These are phyloP conservation scores for Anethum foeniculum DNA, from an alignment of 140 eudicot genomes.

Conservation along the genomic window DNA sequence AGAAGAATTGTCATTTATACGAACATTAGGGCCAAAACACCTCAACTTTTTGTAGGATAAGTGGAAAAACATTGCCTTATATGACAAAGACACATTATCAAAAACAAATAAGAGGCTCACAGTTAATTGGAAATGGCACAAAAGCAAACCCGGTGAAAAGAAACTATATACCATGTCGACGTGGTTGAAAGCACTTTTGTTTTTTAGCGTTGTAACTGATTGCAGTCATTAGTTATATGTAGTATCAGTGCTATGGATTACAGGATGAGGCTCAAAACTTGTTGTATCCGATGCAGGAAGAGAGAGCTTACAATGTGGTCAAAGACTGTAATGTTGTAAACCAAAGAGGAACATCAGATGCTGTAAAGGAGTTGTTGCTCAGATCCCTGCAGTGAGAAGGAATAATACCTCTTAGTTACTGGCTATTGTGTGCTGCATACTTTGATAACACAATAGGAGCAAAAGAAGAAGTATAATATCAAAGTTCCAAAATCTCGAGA, in stretches of 20 bases:
- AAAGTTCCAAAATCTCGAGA: neutral
- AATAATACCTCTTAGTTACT: neutral
- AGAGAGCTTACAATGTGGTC: constrained; percentile 60
- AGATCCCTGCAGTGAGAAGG: constrained; percentile 47
- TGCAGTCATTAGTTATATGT: neutral
- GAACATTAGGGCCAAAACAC: neutral
- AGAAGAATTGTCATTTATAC: neutral
- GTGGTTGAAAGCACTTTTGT: neutral
- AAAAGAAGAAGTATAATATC: neutral
- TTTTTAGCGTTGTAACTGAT: neutral
- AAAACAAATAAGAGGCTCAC: neutral
- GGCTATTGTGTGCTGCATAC: neutral
- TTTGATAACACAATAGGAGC: neutral
- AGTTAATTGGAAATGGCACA: neutral
- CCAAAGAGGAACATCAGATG: constrained; percentile 56
- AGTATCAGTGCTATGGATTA: neutral
- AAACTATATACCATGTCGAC: neutral
- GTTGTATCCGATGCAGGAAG: neutral
- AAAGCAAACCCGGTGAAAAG: neutral
- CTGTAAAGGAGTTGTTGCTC: constrained; percentile 71
- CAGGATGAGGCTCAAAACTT: neutral
- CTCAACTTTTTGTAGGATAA: no score
- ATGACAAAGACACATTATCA: neutral
- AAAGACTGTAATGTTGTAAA: constrained; percentile 49
- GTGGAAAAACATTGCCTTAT: neutral